Evolutionary conservation across 129 eudicot species (phyloP).

Genomic region (Helianthus annuus): DNA sequence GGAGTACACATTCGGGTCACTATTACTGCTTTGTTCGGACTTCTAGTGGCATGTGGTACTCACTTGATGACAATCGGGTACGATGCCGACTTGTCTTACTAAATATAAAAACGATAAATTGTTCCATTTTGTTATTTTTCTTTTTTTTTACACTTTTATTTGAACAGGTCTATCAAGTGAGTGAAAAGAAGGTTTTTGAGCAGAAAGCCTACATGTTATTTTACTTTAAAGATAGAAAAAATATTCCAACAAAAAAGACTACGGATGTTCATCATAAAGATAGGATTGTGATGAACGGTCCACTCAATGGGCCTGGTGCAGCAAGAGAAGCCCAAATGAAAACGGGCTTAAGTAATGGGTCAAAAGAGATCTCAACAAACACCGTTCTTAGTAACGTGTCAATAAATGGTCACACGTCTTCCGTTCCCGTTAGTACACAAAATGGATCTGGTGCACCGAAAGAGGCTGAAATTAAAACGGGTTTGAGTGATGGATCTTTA

Average conservation of each 20-base stretch:
- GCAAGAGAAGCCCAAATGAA: conserved; percentile 24
- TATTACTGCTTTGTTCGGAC: conserved; percentile 93
- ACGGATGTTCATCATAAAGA: conserved; percentile 52
- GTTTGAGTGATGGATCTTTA: conserved; percentile 22
- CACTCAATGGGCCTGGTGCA: conserved; percentile 14
- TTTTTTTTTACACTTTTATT: neutral
- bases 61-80: conserved; percentile 93
- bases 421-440: conserved; percentile 26
- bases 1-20: conserved; percentile 97
- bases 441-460: conserved; percentile 9
- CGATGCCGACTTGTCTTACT: neutral
- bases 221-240: conserved; percentile 64
- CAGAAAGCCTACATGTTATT: conserved; percentile 97
- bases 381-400: conserved; percentile 25
- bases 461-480: conserved; percentile 11
- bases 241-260: conserved; percentile 42
- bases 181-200: conserved; percentile 78
- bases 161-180: conserved; percentile 77
- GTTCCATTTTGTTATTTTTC: neutral
- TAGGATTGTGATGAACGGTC: conserved; percentile 35
- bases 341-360: conserved; percentile 24
- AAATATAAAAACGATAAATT: neutral
- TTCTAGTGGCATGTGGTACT: conserved; percentile 94
- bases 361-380: conserved; percentile 32
- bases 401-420: conserved; percentile 17